Evolutionary conservation across 73 alveolate species (phyloP).

Genomic region (Durusdinium trenchii): DNA sequence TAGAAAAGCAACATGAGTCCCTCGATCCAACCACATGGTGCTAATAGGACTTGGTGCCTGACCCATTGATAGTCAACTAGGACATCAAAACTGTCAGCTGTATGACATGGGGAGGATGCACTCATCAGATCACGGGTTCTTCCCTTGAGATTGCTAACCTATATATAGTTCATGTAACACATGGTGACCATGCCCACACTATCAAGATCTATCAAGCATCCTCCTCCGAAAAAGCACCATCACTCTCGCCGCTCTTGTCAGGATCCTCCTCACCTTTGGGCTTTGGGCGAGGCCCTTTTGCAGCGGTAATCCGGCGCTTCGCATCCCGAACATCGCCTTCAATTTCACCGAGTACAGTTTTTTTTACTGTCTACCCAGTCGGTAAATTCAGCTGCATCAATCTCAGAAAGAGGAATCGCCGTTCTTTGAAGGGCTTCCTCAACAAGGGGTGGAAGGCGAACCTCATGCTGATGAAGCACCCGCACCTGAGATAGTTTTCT

Average conservation of each 20-base stretch:
- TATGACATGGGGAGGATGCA: too few relatives aligned
- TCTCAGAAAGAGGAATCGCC: background rate
- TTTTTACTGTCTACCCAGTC: background rate
- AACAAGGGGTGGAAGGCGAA: background rate
- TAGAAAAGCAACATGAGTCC: too few relatives aligned
- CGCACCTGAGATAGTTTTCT: background rate
- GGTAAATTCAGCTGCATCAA: background rate
- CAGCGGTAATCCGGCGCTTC: background rate
- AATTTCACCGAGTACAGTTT: background rate
- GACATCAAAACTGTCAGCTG: too few relatives aligned
- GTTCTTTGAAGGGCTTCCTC: background rate
- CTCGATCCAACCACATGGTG: too few relatives aligned
- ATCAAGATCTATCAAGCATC: background rate
- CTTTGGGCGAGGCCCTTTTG: background rate
- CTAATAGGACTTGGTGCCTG: too few relatives aligned
- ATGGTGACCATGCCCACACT: too few relatives aligned
- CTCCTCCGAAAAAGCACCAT: background rate
- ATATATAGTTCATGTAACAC: too few relatives aligned
- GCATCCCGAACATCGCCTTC: background rate
- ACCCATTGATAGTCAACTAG: too few relatives aligned
- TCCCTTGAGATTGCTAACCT: too few relatives aligned
- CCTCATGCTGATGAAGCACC: background rate
- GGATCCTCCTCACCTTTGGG: background rate
- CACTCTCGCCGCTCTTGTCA: background rate
- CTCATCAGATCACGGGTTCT: too few relatives aligned